Base-by-base conservation (phyloP, 2,329 filamentous ascomycete species). In the Ciborinia camelliae region DNA sequence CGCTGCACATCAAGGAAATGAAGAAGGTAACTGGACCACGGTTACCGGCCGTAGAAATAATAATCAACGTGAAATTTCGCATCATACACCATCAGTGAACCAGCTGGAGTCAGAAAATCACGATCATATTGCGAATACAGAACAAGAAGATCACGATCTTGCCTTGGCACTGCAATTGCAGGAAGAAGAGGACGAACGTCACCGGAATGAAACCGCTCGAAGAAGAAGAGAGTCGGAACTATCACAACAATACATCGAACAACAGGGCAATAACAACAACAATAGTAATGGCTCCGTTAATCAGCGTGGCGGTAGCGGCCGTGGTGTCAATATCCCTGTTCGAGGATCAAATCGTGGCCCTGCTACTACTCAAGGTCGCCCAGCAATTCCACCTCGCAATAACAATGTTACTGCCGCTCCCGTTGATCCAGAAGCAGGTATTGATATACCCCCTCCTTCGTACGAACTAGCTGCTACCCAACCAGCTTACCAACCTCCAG, bases 141-240 rank as follows among this genome's bases (percentile, higher is more conserved):
- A 89, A 77, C 84, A 96, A 79, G 86, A 97, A 77, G 93, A 97
- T 72, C 87, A 84, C 62, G 91, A 95, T 67, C 78, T 97, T 37
- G 95, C 95, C 0, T 82, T 98, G 3, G 93, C 94, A 0, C 81
- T 99, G 8, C 95, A 98, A 74, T 83, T 97, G 1, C 94, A 98
- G 75, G 95, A 98, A 73, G 92, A 97, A 75, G 94, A 98, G 76
- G 92, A 97, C 68, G 88, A 92, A 72, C 84, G 87, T 18, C 86
- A 92, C 68, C 84, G 85, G n/a, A 71, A 74, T 8, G 82, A 86
- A 58, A 83, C 86, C 57, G 85, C 84, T 12, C 84, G 87, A 1
- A 82, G 88, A 9, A 80, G 82, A 14, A 81, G 86, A n/a, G 88
- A 92, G 75, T 86, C 86, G 63, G 79, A 86, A 65, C 80, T 91